Base-by-base conservation (phyloP, 2,329 filamentous ascomycete genomes). In the Pseudogymnoascus sp. region DNA sequence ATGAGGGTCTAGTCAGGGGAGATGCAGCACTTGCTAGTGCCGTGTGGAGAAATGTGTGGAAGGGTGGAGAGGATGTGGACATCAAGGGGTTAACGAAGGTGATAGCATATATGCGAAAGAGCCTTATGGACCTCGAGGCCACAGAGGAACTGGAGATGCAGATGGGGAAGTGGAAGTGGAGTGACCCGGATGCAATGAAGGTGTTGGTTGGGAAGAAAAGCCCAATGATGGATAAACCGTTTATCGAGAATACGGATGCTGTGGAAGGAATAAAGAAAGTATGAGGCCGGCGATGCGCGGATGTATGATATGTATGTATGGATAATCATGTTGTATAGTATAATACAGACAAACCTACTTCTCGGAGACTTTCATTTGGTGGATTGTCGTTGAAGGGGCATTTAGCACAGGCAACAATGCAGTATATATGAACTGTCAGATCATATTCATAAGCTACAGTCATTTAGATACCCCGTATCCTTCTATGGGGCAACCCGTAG, bases 11-110 rank as follows among this genome's bases (percentile, higher is more conserved):
- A 47, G 79, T 86, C 66, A 87, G 86, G 73, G 88, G 88, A 8
- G 90, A 95, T 71, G 86, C 89, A 12, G 83, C 90, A 61, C 79
- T 94, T 12, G 90, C 87, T 3, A 81, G 88, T 41, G 94, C 94
- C 7, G 79, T 99, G 57, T 99, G 94, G 94, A 82, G 94, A 70
- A 97, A 97, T 74, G 72, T 99, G 61, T 96, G 91, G 79, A 91
- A 93, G 76, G 90, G 84, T 20, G 78, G 77, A 50, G 78, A 83
- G 62, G 79, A 86, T 61, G 78, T 87, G 16, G 82, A 89, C 72
- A 78, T 85, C 68, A 76, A 76, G 57, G 79, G 81, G 67, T 70
- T 90, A 61, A 85, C 84, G 4, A 73, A 77, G 63, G 81, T 90
- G 60, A 83, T 86, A 22, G 80, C 77, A 34, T 89, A 86, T 70